phyloP scores from a whole-genome alignment of 2,329 filamentous ascomycete genomes.

The Penicillium verrucosum region DNA sequence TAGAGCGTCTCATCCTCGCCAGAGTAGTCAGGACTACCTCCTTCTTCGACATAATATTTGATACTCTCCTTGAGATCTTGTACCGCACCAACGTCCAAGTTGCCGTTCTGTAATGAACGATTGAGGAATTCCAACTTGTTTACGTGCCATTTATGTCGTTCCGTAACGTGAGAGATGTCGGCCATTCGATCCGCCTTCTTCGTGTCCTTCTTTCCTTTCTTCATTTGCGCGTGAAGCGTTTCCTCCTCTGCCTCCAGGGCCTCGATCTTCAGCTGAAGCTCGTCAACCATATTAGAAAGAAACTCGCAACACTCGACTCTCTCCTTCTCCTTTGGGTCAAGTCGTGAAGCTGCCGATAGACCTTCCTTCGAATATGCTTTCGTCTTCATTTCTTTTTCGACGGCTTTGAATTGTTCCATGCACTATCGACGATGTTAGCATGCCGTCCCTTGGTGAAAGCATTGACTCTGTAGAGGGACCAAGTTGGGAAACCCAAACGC shows the following conservation, averaged over 20 bases:
- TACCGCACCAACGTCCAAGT: slow-evolving; percentile 82
- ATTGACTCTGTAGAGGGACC: not conserved
- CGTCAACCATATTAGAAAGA: slow-evolving; percentile 80
- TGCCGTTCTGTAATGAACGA: slow-evolving; percentile 87
- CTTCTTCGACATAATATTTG: slow-evolving; percentile 90
- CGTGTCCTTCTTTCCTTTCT: slow-evolving; percentile 87
- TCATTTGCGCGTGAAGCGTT: slow-evolving; percentile 78
- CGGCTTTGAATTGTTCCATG: slow-evolving; percentile 99
- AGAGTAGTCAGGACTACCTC: slow-evolving; percentile 82
- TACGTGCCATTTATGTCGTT: slow-evolving; percentile 96
- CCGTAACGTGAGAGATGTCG: slow-evolving; percentile 77
- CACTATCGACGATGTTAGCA: slow-evolving; percentile 37
- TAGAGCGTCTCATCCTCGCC: slow-evolving; percentile 89
- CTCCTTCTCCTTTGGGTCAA: slow-evolving; percentile 97
- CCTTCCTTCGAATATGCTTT: slow-evolving; percentile 99
- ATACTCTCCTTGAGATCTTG: slow-evolving; percentile 87
- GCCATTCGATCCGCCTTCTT: slow-evolving; percentile 83
- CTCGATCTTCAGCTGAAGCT: slow-evolving; percentile 92
- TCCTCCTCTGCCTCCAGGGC: slow-evolving; percentile 86
- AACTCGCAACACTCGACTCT: slow-evolving; percentile 87
- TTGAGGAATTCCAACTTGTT: slow-evolving; percentile 87
- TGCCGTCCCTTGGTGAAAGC: not conserved
- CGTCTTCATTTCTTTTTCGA: slow-evolving; percentile 99
- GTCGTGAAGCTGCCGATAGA: slow-evolving; percentile 81
- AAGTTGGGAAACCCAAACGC: slow-evolving; percentile 13